Evolutionary conservation across 352 stramenopile species (phyloP).

Genomic region (Globisporangium rhizosaccharum): DNA sequence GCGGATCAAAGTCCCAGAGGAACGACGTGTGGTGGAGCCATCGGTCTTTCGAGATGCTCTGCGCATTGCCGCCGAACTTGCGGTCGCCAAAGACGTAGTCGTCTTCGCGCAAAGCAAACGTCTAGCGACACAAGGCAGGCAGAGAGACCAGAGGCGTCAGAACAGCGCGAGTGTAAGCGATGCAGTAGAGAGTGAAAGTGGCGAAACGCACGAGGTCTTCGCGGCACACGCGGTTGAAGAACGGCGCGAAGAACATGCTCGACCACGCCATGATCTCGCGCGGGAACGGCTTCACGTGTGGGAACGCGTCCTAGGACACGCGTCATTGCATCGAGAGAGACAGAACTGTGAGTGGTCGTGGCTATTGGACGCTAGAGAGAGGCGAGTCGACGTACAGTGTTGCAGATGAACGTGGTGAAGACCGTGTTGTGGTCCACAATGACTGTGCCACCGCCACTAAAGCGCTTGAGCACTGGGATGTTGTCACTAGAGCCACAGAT

Average conservation of each 20-base stretch:
- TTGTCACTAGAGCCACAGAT: constrained; percentile 32
- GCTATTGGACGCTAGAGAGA: no score
- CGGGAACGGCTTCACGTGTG: constrained; percentile 77
- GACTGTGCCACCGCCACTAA: constrained; percentile 96
- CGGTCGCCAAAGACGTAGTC: constrained; percentile 94
- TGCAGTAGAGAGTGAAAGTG: background rate
- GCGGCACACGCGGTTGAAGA: constrained; percentile 59
- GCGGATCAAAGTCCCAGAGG: constrained; percentile 92
- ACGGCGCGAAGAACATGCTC: constrained; percentile 67
- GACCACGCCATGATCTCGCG: constrained; percentile 93
- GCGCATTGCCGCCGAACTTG: constrained; percentile 97
- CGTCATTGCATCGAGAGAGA: background rate
- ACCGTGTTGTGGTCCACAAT: constrained; percentile 93
- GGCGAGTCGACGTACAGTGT: constrained; percentile 29
- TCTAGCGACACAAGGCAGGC: constrained; percentile 17
- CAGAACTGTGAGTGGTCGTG: no score
- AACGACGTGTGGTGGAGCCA: constrained; percentile 98
- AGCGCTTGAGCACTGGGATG: constrained; percentile 91
- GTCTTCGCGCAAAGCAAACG: constrained; percentile 91
- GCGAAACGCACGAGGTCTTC: constrained; percentile 13
- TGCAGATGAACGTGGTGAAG: constrained; percentile 92
- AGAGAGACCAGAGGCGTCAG: no score
- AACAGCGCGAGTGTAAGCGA: background rate
- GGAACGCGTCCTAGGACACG: constrained; percentile 44
- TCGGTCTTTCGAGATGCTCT: constrained; percentile 92